Conservation (phyloP, 2,329 filamentous ascomycete genomes). For the Fonsecaea pedrosoi region DNA sequence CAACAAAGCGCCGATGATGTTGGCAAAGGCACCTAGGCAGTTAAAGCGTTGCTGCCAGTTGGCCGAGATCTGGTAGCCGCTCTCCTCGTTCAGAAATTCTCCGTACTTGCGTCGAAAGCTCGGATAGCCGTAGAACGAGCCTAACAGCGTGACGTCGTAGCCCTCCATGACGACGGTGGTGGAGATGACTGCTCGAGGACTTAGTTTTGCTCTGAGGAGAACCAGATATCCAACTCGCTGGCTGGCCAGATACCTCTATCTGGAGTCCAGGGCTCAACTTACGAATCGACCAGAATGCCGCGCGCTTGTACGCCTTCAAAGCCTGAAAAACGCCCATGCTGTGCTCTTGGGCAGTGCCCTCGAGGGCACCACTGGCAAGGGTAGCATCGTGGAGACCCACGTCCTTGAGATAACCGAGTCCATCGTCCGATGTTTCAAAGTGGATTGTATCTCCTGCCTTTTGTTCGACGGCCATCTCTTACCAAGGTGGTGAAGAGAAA, state of each 20-base stretch:
- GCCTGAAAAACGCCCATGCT: constrained; percentile 28
- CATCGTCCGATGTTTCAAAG: constrained; percentile 16
- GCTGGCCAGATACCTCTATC: background rate
- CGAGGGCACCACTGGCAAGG: constrained; percentile 25
- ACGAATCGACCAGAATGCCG: constrained; percentile 31
- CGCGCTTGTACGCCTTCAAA: constrained; percentile 25
- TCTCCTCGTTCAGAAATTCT: constrained; percentile 34
- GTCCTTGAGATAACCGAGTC: constrained; percentile 24
- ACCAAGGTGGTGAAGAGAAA: background rate
- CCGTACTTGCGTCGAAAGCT: constrained; percentile 54
- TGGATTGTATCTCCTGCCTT: constrained; percentile 10
- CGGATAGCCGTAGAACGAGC: constrained; percentile 57
- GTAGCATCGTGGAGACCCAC: constrained; percentile 22
- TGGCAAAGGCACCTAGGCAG: constrained; percentile 15
- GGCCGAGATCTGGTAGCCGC: constrained; percentile 50
- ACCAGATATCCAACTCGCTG: background rate
- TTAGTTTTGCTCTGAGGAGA: constrained; percentile 3
- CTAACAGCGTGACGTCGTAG: constrained; percentile 60
- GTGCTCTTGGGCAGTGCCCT: constrained; percentile 28
- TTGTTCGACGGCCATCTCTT: constrained; percentile 22
- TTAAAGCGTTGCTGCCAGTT: constrained; percentile 57
- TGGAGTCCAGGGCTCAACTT: constrained; percentile 35
- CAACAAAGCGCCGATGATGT: constrained; percentile 30
- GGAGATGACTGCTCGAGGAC: constrained; percentile 43
- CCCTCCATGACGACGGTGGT: constrained; percentile 61